Evolutionary conservation across 306 rosid genomes (phyloP).

Genomic region (Glycine tomentella): DNA sequence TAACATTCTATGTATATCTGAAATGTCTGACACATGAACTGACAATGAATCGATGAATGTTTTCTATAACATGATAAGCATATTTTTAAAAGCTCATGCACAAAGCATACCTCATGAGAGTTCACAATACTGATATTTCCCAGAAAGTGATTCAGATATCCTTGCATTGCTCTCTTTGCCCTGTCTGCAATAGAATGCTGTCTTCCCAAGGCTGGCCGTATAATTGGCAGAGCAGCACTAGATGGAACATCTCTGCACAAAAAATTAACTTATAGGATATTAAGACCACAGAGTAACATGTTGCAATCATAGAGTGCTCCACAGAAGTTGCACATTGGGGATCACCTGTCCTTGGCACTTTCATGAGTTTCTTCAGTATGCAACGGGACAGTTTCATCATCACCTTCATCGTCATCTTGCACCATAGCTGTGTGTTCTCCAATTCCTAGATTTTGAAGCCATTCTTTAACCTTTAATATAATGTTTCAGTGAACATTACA

Average conservation of each 20-base stretch:
- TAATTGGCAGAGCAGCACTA: slow-evolving; percentile 93
- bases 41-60: not conserved
- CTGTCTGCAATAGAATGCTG: slow-evolving; percentile 92
- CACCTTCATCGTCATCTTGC: slow-evolving; percentile 89
- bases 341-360: slow-evolving; percentile 79
- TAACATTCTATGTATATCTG: not conserved
- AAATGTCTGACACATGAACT: slow-evolving; percentile 18
- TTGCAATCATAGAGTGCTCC: slow-evolving; percentile 26
- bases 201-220: slow-evolving; percentile 94
- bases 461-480: slow-evolving; percentile 99
- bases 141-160: slow-evolving; percentile 94
- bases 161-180: slow-evolving; percentile 96
- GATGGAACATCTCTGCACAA: slow-evolving; percentile 97
- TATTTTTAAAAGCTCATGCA: slow-evolving; percentile 37
- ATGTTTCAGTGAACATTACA: slow-evolving; percentile 71
- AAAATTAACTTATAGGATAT: slow-evolving; percentile 48
- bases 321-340: slow-evolving; percentile 22
- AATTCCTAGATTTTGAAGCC: slow-evolving; percentile 99
- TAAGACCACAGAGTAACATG: slow-evolving; percentile 33
- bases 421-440: slow-evolving; percentile 76
- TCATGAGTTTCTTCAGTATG: slow-evolving; percentile 64
- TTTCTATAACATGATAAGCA: slow-evolving; percentile 30
- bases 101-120: slow-evolving; percentile 86
- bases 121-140: slow-evolving; percentile 93
- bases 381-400: slow-evolving; percentile 70